Evolutionary conservation across 345 rosid genomes (phyloP).

Genomic region (Eucalyptus rudis): DNA sequence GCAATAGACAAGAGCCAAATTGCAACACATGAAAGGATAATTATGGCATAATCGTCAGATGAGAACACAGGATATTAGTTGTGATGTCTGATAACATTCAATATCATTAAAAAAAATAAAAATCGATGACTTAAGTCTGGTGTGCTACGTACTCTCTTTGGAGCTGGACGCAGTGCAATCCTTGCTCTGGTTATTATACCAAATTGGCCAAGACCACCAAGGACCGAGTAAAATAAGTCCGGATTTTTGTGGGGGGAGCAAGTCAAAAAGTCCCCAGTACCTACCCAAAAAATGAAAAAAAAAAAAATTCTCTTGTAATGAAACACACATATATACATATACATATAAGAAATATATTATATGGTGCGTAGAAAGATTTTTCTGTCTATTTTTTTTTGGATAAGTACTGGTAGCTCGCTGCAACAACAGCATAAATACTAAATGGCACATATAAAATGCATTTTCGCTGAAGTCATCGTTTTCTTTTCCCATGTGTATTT

Average conservation of each 20-base stretch:
- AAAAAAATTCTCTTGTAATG: background rate
- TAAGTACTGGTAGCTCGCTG: background rate
- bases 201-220: constrained; percentile 34
- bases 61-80: background rate
- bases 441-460: background rate
- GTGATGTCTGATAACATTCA: background rate
- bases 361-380: background rate
- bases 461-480: no score
- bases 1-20: background rate
- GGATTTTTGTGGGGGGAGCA: background rate
- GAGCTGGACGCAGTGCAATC: constrained; percentile 17
- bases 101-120: background rate
- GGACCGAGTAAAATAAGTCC: constrained; percentile 8
- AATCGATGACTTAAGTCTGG: background rate
- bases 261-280: background rate
- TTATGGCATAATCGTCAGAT: background rate
- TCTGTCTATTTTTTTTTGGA: background rate
- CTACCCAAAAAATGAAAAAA: background rate
- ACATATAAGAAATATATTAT: no score
- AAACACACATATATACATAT: no score
- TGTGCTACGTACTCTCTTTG: background rate
- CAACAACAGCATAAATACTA: background rate
- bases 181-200: constrained; percentile 31
- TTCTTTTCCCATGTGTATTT: background rate
- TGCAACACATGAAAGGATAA: background rate